Conservation (phyloP, 2,329 filamentous ascomycete genomes). For the Neonectria faginata region DNA sequence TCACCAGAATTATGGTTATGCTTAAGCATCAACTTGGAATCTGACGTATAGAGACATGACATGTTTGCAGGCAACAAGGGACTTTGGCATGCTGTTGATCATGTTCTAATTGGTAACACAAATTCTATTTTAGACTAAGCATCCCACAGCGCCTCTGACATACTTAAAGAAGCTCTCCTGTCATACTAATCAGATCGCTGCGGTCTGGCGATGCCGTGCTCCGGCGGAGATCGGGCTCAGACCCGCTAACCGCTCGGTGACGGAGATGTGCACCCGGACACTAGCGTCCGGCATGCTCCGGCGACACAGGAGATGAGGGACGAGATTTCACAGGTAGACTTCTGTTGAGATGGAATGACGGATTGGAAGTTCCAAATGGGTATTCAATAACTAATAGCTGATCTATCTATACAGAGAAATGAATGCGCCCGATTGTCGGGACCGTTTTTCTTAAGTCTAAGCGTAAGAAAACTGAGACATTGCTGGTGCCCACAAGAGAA, state of each 20-base stretch:
- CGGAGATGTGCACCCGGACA: background rate
- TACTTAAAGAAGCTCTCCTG: background rate
- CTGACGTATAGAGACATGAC: background rate
- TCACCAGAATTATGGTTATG: background rate
- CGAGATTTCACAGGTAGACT: background rate
- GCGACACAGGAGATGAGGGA: too few relatives aligned
- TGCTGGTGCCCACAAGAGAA: background rate
- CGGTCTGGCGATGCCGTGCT: conserved; percentile 1
- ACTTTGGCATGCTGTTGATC: background rate
- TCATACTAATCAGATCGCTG: background rate
- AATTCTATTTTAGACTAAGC: background rate
- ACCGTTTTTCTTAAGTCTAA: conserved; percentile 6
- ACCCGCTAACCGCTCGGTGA: conserved; percentile 8
- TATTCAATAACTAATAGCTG: conserved; percentile 17
- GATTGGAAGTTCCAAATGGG: conserved; percentile 15
- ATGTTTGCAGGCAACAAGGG: background rate
- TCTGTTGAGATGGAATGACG: background rate
- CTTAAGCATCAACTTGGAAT: background rate
- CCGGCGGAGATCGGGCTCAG: conserved; percentile 22
- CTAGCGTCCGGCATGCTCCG: conserved; percentile 4
- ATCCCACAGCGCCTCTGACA: background rate
- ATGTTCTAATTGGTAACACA: background rate
- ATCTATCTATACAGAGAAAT: conserved; percentile 21
- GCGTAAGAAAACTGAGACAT: background rate
- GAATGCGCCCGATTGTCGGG: conserved; percentile 3